These are phyloP conservation scores for Ceratocystis papillata DNA, from an alignment of 2,329 filamentous ascomycete genomes.

Conservation along the genomic window DNA sequence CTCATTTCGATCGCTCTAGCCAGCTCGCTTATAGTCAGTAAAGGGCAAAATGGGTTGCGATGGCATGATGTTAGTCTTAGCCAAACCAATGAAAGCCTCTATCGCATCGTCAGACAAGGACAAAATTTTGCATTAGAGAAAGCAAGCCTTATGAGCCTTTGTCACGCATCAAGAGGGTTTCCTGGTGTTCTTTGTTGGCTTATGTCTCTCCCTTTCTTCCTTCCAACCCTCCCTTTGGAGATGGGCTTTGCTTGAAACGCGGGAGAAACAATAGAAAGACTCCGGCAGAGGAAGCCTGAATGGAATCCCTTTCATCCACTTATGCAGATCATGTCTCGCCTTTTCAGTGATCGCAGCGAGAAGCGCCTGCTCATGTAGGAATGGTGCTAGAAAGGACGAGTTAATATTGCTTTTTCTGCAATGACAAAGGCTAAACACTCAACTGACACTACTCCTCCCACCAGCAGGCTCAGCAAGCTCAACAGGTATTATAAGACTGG, in stretches of 20 bases:
- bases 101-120: background rate
- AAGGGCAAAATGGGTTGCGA: background rate
- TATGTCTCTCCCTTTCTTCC: background rate
- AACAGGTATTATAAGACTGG: background rate
- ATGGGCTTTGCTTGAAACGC: slow-evolving; percentile 10
- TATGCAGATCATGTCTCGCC: background rate
- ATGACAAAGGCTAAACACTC: background rate
- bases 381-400: background rate
- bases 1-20: slow-evolving; percentile 3
- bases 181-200: background rate
- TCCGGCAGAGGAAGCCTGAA: slow-evolving; percentile 7
- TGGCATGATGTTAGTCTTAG: background rate
- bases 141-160: too few relatives aligned
- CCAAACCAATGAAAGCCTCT: background rate
- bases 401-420: slow-evolving; percentile 1
- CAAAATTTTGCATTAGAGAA: too few relatives aligned
- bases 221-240: background rate
- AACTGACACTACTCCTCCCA: background rate
- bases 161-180: background rate
- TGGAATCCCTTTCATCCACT: slow-evolving; percentile 1
- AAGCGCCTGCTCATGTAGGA: background rate
- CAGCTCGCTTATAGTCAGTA: slow-evolving; percentile 1
- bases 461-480: background rate
- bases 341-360: background rate
- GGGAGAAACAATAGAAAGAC: slow-evolving; percentile 7